Percentiles rank a stretch among this genome's conserved stretches.
These are phyloP conservation scores for Podospora appendiculata DNA, from an alignment of 495 filamentous ascomycete genomes.

Conservation along the genomic window DNA sequence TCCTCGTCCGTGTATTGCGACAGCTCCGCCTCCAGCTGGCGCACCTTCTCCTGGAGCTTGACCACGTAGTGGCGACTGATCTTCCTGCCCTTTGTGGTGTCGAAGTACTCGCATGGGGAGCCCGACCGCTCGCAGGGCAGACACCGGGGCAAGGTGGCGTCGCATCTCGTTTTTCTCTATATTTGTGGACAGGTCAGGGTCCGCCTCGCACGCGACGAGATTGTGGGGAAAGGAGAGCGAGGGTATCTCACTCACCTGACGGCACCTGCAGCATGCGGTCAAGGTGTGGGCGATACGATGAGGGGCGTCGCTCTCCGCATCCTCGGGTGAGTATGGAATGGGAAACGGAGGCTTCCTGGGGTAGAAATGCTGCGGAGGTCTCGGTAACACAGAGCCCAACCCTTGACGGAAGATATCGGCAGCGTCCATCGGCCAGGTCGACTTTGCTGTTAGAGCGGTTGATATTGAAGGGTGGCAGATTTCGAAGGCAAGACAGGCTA, in stretches of 20 bases:
- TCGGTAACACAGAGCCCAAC: constrained; percentile 35
- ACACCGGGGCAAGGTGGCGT: constrained; percentile 82
- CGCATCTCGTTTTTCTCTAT: constrained; percentile 90
- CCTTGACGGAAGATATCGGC: constrained; percentile 42
- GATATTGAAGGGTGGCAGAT: too few relatives aligned
- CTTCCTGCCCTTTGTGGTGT: constrained; percentile 68
- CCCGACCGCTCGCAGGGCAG: constrained; percentile 88
- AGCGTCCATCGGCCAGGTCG: constrained; percentile 35
- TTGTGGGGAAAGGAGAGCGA: too few relatives aligned
- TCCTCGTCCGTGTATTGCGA: constrained; percentile 53
- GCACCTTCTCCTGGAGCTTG: constrained; percentile 74
- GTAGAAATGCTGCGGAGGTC: constrained; percentile 21
- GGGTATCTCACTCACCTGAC: constrained; percentile 53
- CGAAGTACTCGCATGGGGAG: constrained; percentile 85
- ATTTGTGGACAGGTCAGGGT: too few relatives aligned
- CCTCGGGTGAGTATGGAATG: constrained; percentile 17
- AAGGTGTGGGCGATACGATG: constrained; percentile 71
- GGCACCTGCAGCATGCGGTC: constrained; percentile 79
- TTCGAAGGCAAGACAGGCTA: too few relatives aligned
- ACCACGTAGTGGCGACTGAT: constrained; percentile 84
- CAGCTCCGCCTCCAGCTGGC: constrained; percentile 68
- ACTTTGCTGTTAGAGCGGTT: background rate
- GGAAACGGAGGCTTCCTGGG: constrained; percentile 22
- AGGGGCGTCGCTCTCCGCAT: constrained; percentile 36
- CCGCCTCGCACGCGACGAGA: too few relatives aligned